A percentile compares a stretch with the other conserved stretches of the same genome.
phyloP scores from a whole-genome alignment of 2,329 filamentous ascomycete species.

The Penicillium expansum region DNA sequence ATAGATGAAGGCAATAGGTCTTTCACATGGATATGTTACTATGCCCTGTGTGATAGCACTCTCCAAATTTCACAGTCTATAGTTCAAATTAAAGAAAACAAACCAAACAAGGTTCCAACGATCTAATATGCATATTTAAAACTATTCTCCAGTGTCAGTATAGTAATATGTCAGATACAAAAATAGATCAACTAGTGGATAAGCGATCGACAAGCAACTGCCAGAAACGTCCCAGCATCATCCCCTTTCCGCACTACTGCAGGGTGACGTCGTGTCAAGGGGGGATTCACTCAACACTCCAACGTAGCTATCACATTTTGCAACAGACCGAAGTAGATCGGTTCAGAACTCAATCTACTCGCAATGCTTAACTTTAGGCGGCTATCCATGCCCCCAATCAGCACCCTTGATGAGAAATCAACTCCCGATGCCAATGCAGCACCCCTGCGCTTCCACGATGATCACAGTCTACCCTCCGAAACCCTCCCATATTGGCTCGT shows the following conservation, averaged over 20 bases:
- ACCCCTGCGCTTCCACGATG: constrained; percentile 11
- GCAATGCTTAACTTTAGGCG: constrained; percentile 12
- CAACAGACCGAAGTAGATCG: background rate
- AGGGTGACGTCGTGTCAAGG: constrained; percentile 8
- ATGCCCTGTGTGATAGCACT: background rate
- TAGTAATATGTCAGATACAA: background rate
- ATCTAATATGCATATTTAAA: background rate
- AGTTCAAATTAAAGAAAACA: background rate
- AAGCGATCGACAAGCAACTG: constrained; percentile 14
- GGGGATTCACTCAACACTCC: background rate
- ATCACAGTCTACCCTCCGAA: constrained; percentile 12
- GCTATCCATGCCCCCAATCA: constrained; percentile 21
- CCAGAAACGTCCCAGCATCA: constrained; percentile 1
- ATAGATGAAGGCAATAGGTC: background rate
- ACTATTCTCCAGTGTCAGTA: too few species aligned
- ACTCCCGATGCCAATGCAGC: constrained; percentile 12
- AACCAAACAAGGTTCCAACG: background rate
- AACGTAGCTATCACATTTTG: background rate
- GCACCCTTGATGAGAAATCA: constrained; percentile 24
- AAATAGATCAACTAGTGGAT: constrained; percentile 14
- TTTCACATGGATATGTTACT: background rate
- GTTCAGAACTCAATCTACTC: background rate
- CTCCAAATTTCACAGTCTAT: background rate
- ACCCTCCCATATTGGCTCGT: constrained; percentile 73
- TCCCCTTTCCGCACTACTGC: constrained; percentile 5